A percentile compares a stretch with the other conserved stretches of the same genome.
Evolutionary conservation across 768 basidiomycete genomes (phyloP).

Genomic region (Mycena kentingensis): DNA sequence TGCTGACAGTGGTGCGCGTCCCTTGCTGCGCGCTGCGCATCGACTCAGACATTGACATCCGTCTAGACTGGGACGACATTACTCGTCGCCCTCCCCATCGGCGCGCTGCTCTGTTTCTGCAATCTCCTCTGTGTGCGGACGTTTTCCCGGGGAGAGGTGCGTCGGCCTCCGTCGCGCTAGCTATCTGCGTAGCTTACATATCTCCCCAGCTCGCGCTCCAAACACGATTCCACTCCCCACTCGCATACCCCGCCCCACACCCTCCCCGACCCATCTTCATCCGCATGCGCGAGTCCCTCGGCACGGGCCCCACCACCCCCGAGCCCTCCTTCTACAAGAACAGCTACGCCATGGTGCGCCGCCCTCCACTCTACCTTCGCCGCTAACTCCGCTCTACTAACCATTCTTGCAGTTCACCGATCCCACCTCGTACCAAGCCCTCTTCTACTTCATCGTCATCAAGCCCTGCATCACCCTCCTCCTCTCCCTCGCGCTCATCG

Average conservation of each 20-base stretch:
- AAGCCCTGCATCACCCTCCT: constrained; percentile 79
- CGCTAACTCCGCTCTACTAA: background rate
- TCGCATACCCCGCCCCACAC: constrained; percentile 62
- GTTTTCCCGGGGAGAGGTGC: constrained; percentile 72
- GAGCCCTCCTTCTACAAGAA: constrained; percentile 82
- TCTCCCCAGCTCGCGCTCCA: constrained; percentile 60
- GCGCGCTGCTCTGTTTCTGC: constrained; percentile 76
- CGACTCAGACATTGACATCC: background rate
- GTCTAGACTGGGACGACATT: constrained; percentile 74
- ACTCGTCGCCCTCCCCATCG: constrained; percentile 76
- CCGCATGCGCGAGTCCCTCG: constrained; percentile 49
- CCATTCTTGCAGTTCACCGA: constrained; percentile 64
- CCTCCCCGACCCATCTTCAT: constrained; percentile 77
- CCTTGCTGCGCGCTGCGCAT: background rate
- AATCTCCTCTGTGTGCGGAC: constrained; percentile 72
- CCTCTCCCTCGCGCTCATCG: constrained; percentile 55
- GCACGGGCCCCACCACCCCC: constrained; percentile 36
- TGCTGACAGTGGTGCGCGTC: constrained; percentile 74
- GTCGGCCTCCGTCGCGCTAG: constrained; percentile 11
- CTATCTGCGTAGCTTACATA: background rate
- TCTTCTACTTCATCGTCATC: constrained; percentile 88
- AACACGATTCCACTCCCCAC: constrained; percentile 66
- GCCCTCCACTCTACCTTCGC: constrained; percentile 1
- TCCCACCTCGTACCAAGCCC: constrained; percentile 77
- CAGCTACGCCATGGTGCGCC: constrained; percentile 73